phyloP scores from a whole-genome alignment of 768 basidiomycete genomes.

The Calocybe gangraenosa region DNA sequence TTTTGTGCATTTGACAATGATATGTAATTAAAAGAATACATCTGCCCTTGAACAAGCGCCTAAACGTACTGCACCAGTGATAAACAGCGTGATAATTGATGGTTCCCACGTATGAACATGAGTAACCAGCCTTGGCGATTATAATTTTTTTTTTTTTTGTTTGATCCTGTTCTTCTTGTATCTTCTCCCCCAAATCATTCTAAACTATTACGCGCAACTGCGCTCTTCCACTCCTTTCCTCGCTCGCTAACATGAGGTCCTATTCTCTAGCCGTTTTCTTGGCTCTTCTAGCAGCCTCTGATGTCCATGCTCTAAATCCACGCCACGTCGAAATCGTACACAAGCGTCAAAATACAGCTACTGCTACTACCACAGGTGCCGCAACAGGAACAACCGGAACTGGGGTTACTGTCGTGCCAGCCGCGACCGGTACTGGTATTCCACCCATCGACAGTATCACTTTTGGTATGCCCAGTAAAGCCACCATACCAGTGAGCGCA shows the following conservation, averaged over 20 bases:
- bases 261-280: constrained; percentile 11
- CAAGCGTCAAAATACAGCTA: constrained; percentile 30
- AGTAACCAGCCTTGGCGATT: constrained; percentile 2
- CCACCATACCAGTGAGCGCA: constrained; percentile 44
- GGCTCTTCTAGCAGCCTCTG: constrained; percentile 16
- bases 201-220: constrained; percentile 7
- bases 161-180: constrained; percentile 7
- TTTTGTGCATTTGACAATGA: no score
- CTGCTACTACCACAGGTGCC: constrained; percentile 10
- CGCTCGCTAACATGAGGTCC: constrained; percentile 16
- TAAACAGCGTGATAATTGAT: neutral
- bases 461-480: constrained; percentile 56
- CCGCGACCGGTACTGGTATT: constrained; percentile 43
- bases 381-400: constrained; percentile 18
- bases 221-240: constrained; percentile 17
- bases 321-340: constrained; percentile 23
- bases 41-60: neutral
- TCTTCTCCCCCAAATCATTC: neutral
- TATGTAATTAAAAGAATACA: no score
- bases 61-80: neutral
- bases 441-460: constrained; percentile 59
- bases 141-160: constrained; percentile 1
- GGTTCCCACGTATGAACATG: constrained; percentile 3
- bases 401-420: constrained; percentile 38
- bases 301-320: constrained; percentile 20